Evolutionary conservation across 768 basidiomycete species (phyloP).

Genomic region (Lactarius hatsudake): DNA sequence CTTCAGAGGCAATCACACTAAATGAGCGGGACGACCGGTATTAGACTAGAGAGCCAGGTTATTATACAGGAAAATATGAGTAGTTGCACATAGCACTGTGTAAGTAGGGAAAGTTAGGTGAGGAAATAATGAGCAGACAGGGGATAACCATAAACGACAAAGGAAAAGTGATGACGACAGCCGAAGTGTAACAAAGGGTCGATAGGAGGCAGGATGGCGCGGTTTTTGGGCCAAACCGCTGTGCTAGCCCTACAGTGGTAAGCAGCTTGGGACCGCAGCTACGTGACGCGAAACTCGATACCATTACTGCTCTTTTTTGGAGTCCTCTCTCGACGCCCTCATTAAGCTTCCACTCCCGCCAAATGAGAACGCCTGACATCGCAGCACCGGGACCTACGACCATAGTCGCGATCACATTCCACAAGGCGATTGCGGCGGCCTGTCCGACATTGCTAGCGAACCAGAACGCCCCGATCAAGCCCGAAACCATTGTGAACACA

Average conservation of each 20-base stretch:
- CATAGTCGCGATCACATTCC: constrained; percentile 17
- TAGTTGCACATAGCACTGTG: not conserved
- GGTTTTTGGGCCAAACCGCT: not conserved
- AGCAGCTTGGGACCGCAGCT: not conserved
- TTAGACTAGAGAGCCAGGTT: not conserved
- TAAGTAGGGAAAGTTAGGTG: not conserved
- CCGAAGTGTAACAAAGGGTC: not conserved
- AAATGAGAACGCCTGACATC: constrained; percentile 22
- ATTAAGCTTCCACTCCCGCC: constrained; percentile 23
- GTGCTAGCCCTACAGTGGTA: not conserved
- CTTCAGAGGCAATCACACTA: not conserved
- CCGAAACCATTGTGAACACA: constrained; percentile 16
- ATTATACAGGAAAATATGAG: not conserved
- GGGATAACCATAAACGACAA: not conserved
- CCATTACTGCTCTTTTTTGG: not conserved
- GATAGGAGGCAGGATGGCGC: not conserved
- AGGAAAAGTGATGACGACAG: not conserved
- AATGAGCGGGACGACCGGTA: not conserved
- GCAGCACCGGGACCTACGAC: constrained; percentile 25
- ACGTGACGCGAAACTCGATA: not conserved
- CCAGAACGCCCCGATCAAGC: constrained; percentile 21
- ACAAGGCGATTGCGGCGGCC: constrained; percentile 5
- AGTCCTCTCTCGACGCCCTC: not conserved
- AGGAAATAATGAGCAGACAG: not conserved
- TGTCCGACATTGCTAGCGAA: constrained; percentile 15